Conservation (phyloP, 345 rosid species). For the Melaleuca quinquenervia region DNA sequence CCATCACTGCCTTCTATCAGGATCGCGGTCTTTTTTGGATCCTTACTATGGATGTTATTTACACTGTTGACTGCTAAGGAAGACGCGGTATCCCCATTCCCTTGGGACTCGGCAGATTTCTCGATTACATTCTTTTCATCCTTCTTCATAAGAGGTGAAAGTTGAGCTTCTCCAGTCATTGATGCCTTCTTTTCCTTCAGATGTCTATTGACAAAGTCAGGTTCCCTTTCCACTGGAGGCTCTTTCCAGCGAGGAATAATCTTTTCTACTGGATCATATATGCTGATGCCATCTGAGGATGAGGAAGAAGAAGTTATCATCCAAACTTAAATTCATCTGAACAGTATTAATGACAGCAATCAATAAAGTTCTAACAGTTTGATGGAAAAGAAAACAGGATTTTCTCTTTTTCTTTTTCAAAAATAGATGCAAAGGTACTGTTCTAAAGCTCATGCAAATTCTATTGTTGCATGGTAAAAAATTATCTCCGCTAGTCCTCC, state of each 20-base stretch:
- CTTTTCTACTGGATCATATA: conserved; percentile 73
- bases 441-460: not conserved
- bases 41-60: conserved; percentile 8
- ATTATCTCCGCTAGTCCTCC: not conserved
- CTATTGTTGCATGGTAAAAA: not conserved
- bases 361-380: not conserved
- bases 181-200: conserved; percentile 37
- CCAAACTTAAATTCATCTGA: not conserved
- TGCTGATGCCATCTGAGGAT: conserved; percentile 67
- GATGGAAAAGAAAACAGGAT: not conserved
- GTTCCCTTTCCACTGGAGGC: conserved; percentile 45
- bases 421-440: not conserved
- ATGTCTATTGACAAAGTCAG: conserved; percentile 40
- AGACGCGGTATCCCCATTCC: conserved; percentile 10
- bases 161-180: conserved; percentile 20
- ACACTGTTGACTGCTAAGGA: conserved; percentile 22
- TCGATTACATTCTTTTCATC: conserved; percentile 28
- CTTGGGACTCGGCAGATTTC: conserved; percentile 18
- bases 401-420: not conserved
- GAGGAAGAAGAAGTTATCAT: conserved; percentile 11
- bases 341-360: not conserved
- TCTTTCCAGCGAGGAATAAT: conserved; percentile 87
- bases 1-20: conserved; percentile 85
- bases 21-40: conserved; percentile 35
- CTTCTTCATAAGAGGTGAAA: conserved; percentile 17